phyloP scores from a whole-genome alignment of 805 yeast species.

The Teunomyces gatunensis region DNA sequence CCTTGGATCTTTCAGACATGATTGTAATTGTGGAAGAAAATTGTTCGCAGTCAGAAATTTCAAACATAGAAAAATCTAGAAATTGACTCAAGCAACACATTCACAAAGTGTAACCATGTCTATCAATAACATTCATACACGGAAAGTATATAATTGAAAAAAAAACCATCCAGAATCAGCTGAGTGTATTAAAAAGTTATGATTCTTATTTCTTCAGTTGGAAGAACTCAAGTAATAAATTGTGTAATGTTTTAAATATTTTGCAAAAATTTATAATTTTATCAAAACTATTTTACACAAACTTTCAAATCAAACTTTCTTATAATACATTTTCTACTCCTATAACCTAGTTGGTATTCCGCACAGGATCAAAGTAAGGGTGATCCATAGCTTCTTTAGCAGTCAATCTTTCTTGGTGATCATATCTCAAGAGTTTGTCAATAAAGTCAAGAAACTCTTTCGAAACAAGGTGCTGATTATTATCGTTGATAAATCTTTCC shows the following conservation, averaged over 20 bases:
- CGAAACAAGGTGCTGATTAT: constrained; percentile 50
- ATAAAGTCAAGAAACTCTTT: constrained; percentile 65
- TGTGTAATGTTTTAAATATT: background rate
- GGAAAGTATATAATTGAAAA: no score
- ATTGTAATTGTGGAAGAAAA: background rate
- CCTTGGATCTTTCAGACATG: constrained; percentile 42
- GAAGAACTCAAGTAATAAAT: no score
- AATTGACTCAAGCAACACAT: background rate
- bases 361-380: constrained; percentile 50
- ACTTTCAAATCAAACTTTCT: background rate
- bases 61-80: background rate
- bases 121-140: no score
- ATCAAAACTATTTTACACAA: background rate
- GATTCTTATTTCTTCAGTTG: no score
- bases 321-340: constrained; percentile 1
- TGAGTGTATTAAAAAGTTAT: no score
- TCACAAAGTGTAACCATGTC: no score
- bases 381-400: constrained; percentile 88
- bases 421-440: constrained; percentile 72
- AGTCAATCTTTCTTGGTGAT: constrained; percentile 83
- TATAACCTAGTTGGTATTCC: constrained; percentile 7
- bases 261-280: background rate
- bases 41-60: constrained; percentile 1
- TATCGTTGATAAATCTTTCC: constrained; percentile 56
- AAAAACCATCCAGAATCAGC: no score